Evolutionary conservation across 2,329 filamentous ascomycete genomes (phyloP).

Genomic region (Penicillium brevicompactum): DNA sequence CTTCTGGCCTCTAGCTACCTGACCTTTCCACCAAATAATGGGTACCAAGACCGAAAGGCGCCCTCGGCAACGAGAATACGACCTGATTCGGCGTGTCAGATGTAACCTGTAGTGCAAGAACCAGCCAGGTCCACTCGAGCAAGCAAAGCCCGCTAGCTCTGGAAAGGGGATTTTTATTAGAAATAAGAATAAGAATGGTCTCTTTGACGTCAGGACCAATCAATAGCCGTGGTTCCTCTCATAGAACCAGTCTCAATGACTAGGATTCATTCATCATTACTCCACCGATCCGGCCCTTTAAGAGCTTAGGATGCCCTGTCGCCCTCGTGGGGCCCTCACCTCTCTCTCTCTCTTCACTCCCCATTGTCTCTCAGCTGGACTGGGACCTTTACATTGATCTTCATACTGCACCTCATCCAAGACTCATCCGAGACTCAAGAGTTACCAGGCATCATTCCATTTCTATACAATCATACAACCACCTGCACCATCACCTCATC

Average conservation of each 20-base stretch:
- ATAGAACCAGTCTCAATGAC: constrained; percentile 3
- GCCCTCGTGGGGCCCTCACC: neutral
- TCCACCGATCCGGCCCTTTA: constrained; percentile 1
- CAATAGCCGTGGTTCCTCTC: constrained; percentile 9
- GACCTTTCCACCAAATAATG: neutral
- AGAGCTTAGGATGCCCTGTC: neutral
- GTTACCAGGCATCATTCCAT: neutral
- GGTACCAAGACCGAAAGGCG: neutral
- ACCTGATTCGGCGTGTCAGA: constrained; percentile 3
- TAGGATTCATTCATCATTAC: constrained; percentile 21
- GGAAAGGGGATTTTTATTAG: neutral
- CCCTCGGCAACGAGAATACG: constrained; percentile 3
- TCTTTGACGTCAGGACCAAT: constrained; percentile 11
- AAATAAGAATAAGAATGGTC: neutral
- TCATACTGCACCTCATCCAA: neutral
- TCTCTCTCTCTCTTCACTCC: too few relatives aligned
- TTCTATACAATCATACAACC: neutral
- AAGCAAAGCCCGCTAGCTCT: neutral
- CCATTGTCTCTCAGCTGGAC: constrained; percentile 21
- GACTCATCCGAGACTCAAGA: too few relatives aligned
- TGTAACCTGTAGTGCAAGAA: constrained; percentile 5
- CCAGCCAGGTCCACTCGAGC: neutral
- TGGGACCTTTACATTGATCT: constrained; percentile 9
- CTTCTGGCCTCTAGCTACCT: neutral
- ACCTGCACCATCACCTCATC: neutral